Conservation (phyloP, 169 alveolate genomes). For the Eimeria falciformis region DNA sequence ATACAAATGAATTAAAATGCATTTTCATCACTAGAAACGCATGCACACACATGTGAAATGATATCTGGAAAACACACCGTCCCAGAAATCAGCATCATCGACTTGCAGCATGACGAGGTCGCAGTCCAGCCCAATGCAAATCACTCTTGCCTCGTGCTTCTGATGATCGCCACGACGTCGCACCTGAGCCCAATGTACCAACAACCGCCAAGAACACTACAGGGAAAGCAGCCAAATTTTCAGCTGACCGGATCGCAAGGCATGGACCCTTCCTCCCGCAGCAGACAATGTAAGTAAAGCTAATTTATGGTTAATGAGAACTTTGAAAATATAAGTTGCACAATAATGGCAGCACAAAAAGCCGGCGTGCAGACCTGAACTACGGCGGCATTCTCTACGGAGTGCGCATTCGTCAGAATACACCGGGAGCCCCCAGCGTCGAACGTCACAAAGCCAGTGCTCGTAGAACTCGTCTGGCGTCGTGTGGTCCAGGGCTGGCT, state of each 20-base stretch:
- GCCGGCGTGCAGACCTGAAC: slow-evolving; percentile 76
- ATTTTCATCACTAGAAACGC: neutral
- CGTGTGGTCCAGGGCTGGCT: slow-evolving; percentile 78
- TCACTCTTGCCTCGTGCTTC: slow-evolving; percentile 76
- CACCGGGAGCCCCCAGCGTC: slow-evolving; percentile 11
- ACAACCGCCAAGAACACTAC: neutral
- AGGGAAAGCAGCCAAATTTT: neutral
- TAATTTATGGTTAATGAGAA: too few relatives aligned
- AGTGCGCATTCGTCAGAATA: slow-evolving; percentile 83
- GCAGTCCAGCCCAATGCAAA: slow-evolving; percentile 78
- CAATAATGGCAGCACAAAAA: neutral
- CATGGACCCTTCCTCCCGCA: too few relatives aligned
- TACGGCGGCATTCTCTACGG: slow-evolving; percentile 82
- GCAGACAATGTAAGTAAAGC: too few relatives aligned
- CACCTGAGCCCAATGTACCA: slow-evolving; percentile 44
- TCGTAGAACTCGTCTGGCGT: slow-evolving; percentile 60
- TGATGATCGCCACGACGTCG: slow-evolving; percentile 72
- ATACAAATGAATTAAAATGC: too few relatives aligned
- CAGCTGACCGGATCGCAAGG: neutral
- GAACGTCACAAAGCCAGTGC: slow-evolving; percentile 73
- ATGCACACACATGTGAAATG: neutral
- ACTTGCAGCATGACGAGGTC: slow-evolving; percentile 81
- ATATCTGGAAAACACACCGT: slow-evolving; percentile 46
- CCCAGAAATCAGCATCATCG: slow-evolving; percentile 73
- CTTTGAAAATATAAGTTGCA: neutral